Conservation (phyloP, 306 rosid genomes). For the Prunus campanulata region DNA sequence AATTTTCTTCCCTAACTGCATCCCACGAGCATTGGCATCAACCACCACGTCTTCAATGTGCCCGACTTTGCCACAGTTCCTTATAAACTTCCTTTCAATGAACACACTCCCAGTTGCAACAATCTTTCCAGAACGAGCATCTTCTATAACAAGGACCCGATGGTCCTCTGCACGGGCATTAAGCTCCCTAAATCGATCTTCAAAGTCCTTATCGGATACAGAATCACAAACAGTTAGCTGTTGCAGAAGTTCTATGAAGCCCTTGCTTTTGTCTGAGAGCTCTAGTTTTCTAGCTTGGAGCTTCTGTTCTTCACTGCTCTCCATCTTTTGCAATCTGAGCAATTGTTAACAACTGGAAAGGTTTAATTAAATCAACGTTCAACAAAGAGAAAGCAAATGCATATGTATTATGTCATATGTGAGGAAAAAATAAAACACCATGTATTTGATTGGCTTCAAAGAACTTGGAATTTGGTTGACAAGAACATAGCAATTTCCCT, state of each 20-base stretch:
- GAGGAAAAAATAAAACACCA: no score
- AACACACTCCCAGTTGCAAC: conserved; percentile 68
- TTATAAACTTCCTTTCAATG: conserved; percentile 60
- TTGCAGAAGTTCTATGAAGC: conserved; percentile 61
- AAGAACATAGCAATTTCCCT: no score
- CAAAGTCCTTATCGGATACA: conserved; percentile 61
- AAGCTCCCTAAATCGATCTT: conserved; percentile 58
- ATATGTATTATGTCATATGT: no score
- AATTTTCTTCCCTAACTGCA: conserved; percentile 52
- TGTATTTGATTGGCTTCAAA: no score
- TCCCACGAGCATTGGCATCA: conserved; percentile 56
- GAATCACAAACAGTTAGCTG: conserved; percentile 75
- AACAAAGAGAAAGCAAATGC: neutral
- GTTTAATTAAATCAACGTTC: neutral
- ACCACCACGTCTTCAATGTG: conserved; percentile 85
- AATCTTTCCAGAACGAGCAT: conserved; percentile 45
- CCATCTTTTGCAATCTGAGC: conserved; percentile 26
- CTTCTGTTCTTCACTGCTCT: conserved; percentile 29
- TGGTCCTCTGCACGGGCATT: conserved; percentile 60
- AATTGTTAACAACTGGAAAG: neutral
- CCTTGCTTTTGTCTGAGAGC: conserved; percentile 68
- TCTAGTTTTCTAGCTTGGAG: conserved; percentile 47
- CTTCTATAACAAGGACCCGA: conserved; percentile 61
- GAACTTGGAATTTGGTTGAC: no score
- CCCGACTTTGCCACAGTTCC: conserved; percentile 74